These are phyloP conservation scores for Xylariales sp. DNA, from an alignment of 2,329 filamentous ascomycete genomes.

Conservation along the genomic window DNA sequence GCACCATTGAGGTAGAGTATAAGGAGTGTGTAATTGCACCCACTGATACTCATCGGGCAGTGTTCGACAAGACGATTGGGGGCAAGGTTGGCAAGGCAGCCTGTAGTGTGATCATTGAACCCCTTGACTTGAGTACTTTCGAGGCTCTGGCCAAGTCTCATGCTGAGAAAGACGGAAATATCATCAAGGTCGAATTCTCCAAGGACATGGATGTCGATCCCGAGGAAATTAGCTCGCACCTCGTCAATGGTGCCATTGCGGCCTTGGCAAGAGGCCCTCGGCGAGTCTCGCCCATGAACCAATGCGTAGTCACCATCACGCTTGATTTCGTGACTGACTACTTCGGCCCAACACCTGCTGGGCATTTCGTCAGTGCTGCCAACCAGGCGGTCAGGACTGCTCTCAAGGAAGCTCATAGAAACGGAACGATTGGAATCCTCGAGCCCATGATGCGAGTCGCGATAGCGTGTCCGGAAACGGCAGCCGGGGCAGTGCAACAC, in stretches of 20 bases:
- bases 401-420: constrained; percentile 56
- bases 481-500: constrained; percentile 76
- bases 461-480: constrained; percentile 79
- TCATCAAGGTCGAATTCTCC: constrained; percentile 48
- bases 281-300: constrained; percentile 74
- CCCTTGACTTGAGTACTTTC: constrained; percentile 42
- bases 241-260: constrained; percentile 77
- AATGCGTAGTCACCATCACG: constrained; percentile 64
- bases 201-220: constrained; percentile 39
- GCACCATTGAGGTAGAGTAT: constrained; percentile 91
- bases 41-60: constrained; percentile 52
- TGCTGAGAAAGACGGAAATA: constrained; percentile 65
- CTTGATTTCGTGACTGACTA: constrained; percentile 63
- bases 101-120: constrained; percentile 65
- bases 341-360: constrained; percentile 60
- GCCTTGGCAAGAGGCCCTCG: constrained; percentile 81
- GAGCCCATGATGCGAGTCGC: constrained; percentile 91
- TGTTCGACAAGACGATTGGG: constrained; percentile 75
- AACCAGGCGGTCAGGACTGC: constrained; percentile 61
- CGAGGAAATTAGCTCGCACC: constrained; percentile 49
- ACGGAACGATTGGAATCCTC: constrained; percentile 61
- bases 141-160: constrained; percentile 36
- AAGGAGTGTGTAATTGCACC: constrained; percentile 69
- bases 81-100: constrained; percentile 74
- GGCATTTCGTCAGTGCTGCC: constrained; percentile 62